Evolutionary conservation across 768 basidiomycete genomes (phyloP), one percentile per base, ranked within the genome.

Genomic region (Lenzites betulinus): DNA sequence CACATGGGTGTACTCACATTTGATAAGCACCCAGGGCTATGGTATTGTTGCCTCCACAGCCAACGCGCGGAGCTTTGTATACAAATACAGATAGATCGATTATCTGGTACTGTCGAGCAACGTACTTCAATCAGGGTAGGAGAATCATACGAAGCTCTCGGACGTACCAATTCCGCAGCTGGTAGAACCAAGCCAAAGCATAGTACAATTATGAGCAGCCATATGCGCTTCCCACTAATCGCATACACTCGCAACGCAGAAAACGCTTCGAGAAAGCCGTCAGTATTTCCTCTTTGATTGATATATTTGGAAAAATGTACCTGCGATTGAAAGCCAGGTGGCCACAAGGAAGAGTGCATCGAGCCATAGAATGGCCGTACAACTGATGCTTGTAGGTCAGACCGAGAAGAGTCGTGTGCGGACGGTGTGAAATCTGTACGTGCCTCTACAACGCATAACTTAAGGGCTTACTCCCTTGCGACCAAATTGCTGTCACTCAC

Each of bases 221-320:
- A 56, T 13, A 56, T 15, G 6, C 46, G 54, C 35, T 46, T 56
- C 6, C 54, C 54, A 12, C 54, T 48, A 16, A 56, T 20, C 13
- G 54, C 54, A 25, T 48, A 56, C 12, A 39, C 46, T 8, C 44
- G 54, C 46, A 56, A 56, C 23, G 54, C 44, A 15, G 54, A 56
- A 44, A 56, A 56, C 16, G 46, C 54, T 56, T n/a, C 2, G 20
- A 2, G 7, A 1, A 2, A 5, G 16, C 15, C 26, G 2, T 13
- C 5, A 23, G 22, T 6, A 28, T 15, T 7, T 16, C n/a, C 11
- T 4, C 30, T 33, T 5, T 33, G 15, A 35, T 18, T 3, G 44
- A 2, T 11, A 8, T 16, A 15, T 26, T 13, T 20, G 20, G n/a
- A 16, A 12, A 25, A 7, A 0, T 35, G 35, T 28, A 56, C 54